These are phyloP conservation scores for Papiliotrema nemorosa DNA, from an alignment of 1,284 basidiomycete species.

Conservation along the genomic window DNA sequence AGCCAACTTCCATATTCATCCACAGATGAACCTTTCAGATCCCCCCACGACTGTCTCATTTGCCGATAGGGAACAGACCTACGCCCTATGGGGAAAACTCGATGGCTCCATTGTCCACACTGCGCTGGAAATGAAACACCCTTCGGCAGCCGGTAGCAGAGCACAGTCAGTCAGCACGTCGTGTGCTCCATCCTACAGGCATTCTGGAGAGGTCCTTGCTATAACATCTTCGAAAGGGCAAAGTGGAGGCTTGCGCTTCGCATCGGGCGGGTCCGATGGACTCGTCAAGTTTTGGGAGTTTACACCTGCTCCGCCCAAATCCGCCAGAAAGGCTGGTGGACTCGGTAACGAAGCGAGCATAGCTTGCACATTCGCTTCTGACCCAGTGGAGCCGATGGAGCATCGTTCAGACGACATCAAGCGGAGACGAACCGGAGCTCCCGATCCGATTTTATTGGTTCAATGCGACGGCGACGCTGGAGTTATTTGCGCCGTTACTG, in stretches of 20 bases:
- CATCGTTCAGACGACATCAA: conserved; percentile 34
- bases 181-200: conserved; percentile 23
- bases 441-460: conserved; percentile 35
- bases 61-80: conserved; percentile 29
- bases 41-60: conserved; percentile 30
- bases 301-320: conserved; percentile 15
- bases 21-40: conserved; percentile 27
- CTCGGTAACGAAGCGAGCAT: conserved; percentile 15
- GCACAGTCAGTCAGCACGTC: conserved; percentile 35
- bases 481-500: conserved; percentile 36
- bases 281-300: conserved; percentile 44
- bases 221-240: conserved; percentile 16
- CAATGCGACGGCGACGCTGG: conserved; percentile 28
- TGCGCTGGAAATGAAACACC: conserved; percentile 31
- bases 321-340: conserved; percentile 21
- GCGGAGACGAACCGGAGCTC: conserved; percentile 22
- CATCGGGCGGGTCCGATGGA: conserved; percentile 43
- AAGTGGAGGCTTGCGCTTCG: conserved; percentile 26
- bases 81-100: conserved; percentile 41
- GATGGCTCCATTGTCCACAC: conserved; percentile 43
- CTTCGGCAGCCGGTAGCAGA: conserved; percentile 33
- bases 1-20: conserved; percentile 43
- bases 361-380: conserved; percentile 37
- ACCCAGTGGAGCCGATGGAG: conserved; percentile 16
- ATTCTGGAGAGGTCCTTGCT: conserved; percentile 31